Conservation (phyloP, 345 rosid genomes). For the Hypericum androsaemum region DNA sequence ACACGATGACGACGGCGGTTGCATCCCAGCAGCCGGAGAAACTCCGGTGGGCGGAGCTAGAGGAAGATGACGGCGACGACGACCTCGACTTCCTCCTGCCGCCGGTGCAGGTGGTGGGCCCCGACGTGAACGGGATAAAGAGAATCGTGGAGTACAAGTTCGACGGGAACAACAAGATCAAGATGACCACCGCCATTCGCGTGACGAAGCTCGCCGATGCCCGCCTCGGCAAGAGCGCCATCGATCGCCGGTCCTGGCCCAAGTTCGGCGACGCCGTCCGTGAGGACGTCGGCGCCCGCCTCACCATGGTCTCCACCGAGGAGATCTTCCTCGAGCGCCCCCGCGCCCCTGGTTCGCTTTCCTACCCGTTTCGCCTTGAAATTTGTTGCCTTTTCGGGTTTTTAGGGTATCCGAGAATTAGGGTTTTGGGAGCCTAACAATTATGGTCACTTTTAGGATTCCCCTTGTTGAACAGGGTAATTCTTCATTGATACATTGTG, state of each 20-base stretch:
- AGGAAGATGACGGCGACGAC: conserved; percentile 49
- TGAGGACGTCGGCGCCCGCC: conserved; percentile 50
- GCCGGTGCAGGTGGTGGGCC: conserved; percentile 61
- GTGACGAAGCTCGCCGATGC: conserved; percentile 55
- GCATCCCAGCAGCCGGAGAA: conserved; percentile 12
- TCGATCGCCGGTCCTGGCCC: conserved; percentile 54
- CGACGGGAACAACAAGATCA: conserved; percentile 55
- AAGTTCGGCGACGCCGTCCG: conserved; percentile 71
- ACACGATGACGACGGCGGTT: not conserved
- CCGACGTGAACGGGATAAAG: conserved; percentile 68
- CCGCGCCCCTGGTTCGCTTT: conserved; percentile 38
- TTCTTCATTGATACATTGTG: too few relatives aligned
- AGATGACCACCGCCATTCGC: conserved; percentile 55
- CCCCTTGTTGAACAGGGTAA: too few relatives aligned
- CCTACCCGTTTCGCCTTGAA: not conserved
- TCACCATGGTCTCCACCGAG: conserved; percentile 72
- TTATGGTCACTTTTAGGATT: too few relatives aligned
- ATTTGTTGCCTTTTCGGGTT: not conserved
- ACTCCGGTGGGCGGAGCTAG: conserved; percentile 70
- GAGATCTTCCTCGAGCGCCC: conserved; percentile 60
- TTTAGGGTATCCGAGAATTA: too few relatives aligned
- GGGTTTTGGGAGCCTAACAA: too few relatives aligned
- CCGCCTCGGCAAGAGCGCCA: conserved; percentile 42
- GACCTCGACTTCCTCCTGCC: conserved; percentile 63
- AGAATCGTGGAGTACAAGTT: conserved; percentile 62